These are phyloP conservation scores for Bothriochloa decipiens DNA, from an alignment of 176 grass and related monocot genomes.

Conservation along the genomic window DNA sequence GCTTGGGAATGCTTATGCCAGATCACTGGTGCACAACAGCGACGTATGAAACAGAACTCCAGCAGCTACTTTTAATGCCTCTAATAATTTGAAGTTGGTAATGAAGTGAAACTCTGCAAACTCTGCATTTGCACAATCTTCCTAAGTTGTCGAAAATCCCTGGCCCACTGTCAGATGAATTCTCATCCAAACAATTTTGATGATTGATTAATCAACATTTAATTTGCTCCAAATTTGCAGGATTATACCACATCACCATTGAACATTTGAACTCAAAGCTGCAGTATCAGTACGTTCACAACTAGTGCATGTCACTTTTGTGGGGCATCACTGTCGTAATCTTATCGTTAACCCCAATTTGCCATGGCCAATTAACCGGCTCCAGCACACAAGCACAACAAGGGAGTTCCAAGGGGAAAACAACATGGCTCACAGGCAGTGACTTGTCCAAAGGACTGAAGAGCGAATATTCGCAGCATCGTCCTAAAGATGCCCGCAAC, in stretches of 20 bases:
- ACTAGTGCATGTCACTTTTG: neutral
- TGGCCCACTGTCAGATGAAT: neutral
- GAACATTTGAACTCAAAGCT: neutral
- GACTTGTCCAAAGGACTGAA: constrained; percentile 7
- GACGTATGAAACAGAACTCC: neutral
- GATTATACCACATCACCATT: neutral
- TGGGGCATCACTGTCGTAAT: neutral
- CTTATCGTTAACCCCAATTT: neutral
- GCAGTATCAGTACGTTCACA: neutral
- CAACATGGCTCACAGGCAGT: constrained; percentile 9
- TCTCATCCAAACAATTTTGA: neutral
- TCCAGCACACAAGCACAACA: neutral
- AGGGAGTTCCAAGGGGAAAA: neutral
- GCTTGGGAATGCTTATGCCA: neutral
- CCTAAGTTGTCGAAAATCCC: neutral
- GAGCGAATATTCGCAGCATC: constrained; percentile 51
- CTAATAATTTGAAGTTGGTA: neutral
- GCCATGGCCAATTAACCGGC: neutral
- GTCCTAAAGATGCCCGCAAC: constrained; percentile 32
- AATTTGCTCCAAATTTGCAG: neutral
- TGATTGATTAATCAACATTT: neutral
- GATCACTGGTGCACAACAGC: neutral
- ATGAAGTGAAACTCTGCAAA: neutral
- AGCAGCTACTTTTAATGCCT: neutral
- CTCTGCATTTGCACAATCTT: neutral